Conservation (phyloP, 2,329 filamentous ascomycete species). For the Zarea fungicola region DNA sequence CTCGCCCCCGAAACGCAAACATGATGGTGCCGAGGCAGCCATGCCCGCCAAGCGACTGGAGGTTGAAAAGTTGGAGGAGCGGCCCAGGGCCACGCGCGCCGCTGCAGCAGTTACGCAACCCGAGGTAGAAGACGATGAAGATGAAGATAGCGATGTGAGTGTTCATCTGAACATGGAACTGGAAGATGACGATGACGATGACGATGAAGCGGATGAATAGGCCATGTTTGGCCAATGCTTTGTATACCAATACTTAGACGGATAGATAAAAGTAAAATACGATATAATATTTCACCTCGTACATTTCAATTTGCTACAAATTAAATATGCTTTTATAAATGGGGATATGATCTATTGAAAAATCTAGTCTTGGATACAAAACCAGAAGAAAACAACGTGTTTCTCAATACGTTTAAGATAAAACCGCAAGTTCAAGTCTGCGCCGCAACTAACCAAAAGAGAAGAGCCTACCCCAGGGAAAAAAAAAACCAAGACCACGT, state of each 20-base stretch:
- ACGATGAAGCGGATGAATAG: slow-evolving; percentile 1
- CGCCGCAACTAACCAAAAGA: background rate
- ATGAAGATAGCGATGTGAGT: slow-evolving; percentile 48
- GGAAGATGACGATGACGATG: slow-evolving; percentile 45
- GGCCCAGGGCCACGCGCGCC: slow-evolving; percentile 17
- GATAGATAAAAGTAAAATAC: background rate
- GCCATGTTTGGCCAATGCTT: background rate
- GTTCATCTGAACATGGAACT: slow-evolving; percentile 56
- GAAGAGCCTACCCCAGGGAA: background rate
- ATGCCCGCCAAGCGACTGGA: slow-evolving; percentile 36
- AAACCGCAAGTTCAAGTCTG: background rate
- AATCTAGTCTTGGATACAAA: background rate
- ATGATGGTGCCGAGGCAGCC: slow-evolving; percentile 29
- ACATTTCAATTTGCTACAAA: background rate
- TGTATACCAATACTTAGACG: slow-evolving; percentile 8
- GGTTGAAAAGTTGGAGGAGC: slow-evolving; percentile 26
- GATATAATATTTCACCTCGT: background rate
- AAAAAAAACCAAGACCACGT: too few relatives aligned
- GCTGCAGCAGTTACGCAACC: slow-evolving; percentile 17
- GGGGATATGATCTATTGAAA: slow-evolving; percentile 4
- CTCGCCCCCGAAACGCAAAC: slow-evolving; percentile 34
- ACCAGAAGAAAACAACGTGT: background rate
- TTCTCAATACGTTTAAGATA: background rate
- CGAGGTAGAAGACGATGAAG: slow-evolving; percentile 29
- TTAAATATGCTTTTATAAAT: too few relatives aligned